Conservation (phyloP, 768 basidiomycete genomes). For the Gautieria morchelliformis region DNA sequence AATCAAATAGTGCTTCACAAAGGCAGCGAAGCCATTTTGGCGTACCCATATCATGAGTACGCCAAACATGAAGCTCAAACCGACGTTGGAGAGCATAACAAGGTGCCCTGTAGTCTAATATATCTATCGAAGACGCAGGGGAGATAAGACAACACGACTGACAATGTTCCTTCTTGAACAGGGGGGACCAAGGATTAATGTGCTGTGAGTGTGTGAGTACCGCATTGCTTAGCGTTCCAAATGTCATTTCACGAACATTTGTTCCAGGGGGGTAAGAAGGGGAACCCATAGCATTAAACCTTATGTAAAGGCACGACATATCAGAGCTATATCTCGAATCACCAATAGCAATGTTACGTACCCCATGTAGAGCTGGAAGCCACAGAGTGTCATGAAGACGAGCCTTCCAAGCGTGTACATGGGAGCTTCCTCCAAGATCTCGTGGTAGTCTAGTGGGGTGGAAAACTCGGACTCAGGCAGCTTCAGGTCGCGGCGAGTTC, state of each 20-base stretch:
- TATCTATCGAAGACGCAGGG: background rate
- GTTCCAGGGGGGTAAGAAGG: slow-evolving; percentile 21
- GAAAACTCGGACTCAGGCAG: slow-evolving; percentile 18
- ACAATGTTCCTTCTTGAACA: background rate
- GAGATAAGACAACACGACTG: background rate
- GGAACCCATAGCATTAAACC: slow-evolving; percentile 20
- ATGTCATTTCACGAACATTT: slow-evolving; percentile 9
- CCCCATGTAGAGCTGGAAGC: background rate
- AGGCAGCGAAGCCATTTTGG: slow-evolving; percentile 14
- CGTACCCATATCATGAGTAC: slow-evolving; percentile 11
- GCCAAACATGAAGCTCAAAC: slow-evolving; percentile 16
- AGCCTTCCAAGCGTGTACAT: slow-evolving; percentile 17
- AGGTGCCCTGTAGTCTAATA: slow-evolving; percentile 12
- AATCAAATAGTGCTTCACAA: slow-evolving; percentile 18
- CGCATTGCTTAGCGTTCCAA: background rate
- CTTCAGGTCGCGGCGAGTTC: slow-evolving; percentile 16
- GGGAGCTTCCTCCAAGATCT: slow-evolving; percentile 24
- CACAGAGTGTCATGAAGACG: slow-evolving; percentile 18
- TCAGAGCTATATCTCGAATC: slow-evolving; percentile 13
- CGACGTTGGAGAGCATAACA: slow-evolving; percentile 20
- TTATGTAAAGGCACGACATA: background rate
- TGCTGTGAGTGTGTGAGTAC: background rate
- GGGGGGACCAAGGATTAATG: background rate
- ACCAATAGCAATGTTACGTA: slow-evolving; percentile 14
- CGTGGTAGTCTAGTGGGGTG: slow-evolving; percentile 18